Base-by-base conservation (phyloP, 306 rosid species). In the Rubus idaeus region DNA sequence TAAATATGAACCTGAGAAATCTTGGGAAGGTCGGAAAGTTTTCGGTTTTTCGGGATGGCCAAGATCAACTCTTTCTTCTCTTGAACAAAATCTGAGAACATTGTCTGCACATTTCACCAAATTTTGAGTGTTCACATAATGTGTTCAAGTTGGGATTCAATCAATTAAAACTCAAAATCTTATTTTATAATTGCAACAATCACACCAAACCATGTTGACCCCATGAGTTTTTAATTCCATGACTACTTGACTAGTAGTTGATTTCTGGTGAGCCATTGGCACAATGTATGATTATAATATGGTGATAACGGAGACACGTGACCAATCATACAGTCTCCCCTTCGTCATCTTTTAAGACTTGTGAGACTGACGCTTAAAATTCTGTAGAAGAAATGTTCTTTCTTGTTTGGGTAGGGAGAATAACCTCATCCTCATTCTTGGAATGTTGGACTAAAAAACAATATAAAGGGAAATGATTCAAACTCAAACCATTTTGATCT, bases 41-140 rank as follows among this genome's bases (percentile, higher is more conserved):
- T 87, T 71, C 96, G 71, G 74, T 77, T 88, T 80, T 82, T 83
- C 41, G 86, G 89, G 70, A 91, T 80, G 51, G 93, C 88, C 80
- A 82, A 63, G 26, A 94, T 55, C 82, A 94, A n/a, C 35, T 94
- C 97, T 79, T 88, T 87, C 78, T 82, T 89, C 83, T 94, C 98
- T 80, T 90, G 82, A 6, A 81, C 91, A 68, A 77, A 66, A 42
- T 90, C 91, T 44, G 77, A 76, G 85, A 88, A 90, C 98, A 91
- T 88, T 75, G 86, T 76, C 98, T 94, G 86, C 70, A 62, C 81
- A 83, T 80, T 67, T 40, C 58, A 83, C 57, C 73, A 51, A n/a
- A 10, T 18, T 42, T 73, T n/a, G 10, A 39, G 68, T 3, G 16
- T 17, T 40, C 16, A 64, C 69, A 16, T 37, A 16, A 30, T 61